Percentiles rank a stretch among this genome's conserved stretches.
These are phyloP conservation scores for Phytopythium aichiense DNA, from an alignment of 352 stramenopile species.

Conservation along the genomic window DNA sequence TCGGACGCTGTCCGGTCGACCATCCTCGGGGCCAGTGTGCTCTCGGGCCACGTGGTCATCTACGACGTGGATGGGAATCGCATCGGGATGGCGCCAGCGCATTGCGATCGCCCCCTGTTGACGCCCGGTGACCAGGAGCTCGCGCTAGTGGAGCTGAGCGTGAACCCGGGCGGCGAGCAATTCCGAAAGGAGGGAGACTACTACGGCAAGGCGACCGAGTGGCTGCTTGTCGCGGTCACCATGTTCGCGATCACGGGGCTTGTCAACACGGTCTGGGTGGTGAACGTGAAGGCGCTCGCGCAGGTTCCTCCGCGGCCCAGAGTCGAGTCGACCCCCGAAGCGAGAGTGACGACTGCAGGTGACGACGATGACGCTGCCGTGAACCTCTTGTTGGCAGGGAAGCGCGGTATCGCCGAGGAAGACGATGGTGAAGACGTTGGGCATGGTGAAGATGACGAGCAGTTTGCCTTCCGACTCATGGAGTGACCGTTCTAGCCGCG, in stretches of 20 bases:
- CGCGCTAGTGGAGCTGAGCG: constrained; percentile 36
- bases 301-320: constrained; percentile 4
- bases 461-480: constrained; percentile 57
- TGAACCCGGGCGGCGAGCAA: constrained; percentile 54
- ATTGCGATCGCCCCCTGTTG: constrained; percentile 29
- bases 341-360: not conserved
- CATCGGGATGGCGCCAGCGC: constrained; percentile 53
- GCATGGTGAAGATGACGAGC: constrained; percentile 9
- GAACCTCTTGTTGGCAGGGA: not conserved
- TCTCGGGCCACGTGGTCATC: constrained; percentile 72
- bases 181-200: constrained; percentile 36
- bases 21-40: constrained; percentile 65
- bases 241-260: constrained; percentile 43
- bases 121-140: constrained; percentile 9
- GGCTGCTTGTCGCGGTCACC: constrained; percentile 33
- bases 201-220: constrained; percentile 29
- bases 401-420: not conserved
- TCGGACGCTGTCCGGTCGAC: constrained; percentile 50
- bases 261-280: constrained; percentile 49
- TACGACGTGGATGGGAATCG: constrained; percentile 75
- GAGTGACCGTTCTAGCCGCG: constrained; percentile 9
- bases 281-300: constrained; percentile 13
- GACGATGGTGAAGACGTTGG: not conserved
- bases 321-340: not conserved
- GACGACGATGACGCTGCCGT: constrained; percentile 1